Evolutionary conservation across 2,329 filamentous ascomycete genomes (phyloP), one percentile per base, ranked within the genome.

Genomic region (Allantophomopsis cytisporea): DNA sequence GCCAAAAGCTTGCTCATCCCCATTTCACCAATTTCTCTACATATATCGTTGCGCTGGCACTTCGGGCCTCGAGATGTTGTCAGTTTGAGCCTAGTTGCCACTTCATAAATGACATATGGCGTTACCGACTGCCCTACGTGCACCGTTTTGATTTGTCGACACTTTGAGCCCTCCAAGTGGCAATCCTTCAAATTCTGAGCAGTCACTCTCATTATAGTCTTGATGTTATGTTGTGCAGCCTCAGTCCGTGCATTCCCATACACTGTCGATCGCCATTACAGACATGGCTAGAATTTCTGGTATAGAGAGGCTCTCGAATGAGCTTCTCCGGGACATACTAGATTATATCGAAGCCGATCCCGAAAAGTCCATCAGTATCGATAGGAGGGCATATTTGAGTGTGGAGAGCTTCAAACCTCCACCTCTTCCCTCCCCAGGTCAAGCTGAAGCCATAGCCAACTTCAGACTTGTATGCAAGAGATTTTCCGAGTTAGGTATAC

Each of bases 321-420:
- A 71, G 50, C 57, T 71, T 38, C 57, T 70, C 37, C 60, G 61
- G 42, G 60, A 62, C 43, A 65, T 70, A 34, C 56, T 71, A 45
- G 64, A 66, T 50, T 57, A 66, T 47, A 61, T 71, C 12, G 65
- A 69, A 44, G 60, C 65, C 12, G 65, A 69, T 44, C 61, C 65
- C 28, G 64, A 69, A 36, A 66, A 65, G 49, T 60, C 64, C 21
- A 61, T 69, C 41, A 63, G 59, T 30, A 60, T 69, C 39, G 67
- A 69, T 45, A 60, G 64, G 39, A 59, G 65, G 45, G 62, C 61
- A 42, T 70, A 66, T 49, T 57, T 69, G 23, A 70, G 63, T 17
- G 63, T 65, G 42, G 68, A 70, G 50, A 66, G 63, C 55, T 66
- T 70, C 54, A 63, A 61, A 43, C 56, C 55, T 38, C 61, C 63